Conservation (phyloP, 192 early-diverging fungal genomes). For the Rhizophagus prolifer region DNA sequence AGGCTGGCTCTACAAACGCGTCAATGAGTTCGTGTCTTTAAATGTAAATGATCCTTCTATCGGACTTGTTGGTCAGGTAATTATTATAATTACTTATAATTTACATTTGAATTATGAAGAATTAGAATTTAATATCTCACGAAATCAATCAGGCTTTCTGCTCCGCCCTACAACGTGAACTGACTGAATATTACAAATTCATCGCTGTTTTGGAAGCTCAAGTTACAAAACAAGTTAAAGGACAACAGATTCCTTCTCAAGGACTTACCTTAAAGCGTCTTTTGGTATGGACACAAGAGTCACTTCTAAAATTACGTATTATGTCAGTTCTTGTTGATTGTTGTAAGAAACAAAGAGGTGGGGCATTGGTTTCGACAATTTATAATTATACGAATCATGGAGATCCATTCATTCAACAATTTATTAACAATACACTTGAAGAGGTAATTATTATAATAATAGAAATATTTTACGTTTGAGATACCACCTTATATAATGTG, state of each 20-base stretch:
- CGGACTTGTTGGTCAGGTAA: conserved; percentile 60
- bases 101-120: neutral
- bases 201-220: conserved; percentile 85
- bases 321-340: conserved; percentile 70
- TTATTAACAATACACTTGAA: conserved; percentile 72
- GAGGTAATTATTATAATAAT: conserved; percentile 43
- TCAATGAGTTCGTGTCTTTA: conserved; percentile 56
- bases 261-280: conserved; percentile 82
- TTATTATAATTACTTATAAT: neutral
- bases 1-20: conserved; percentile 72
- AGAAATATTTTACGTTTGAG: conserved; percentile 10
- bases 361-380: conserved; percentile 70
- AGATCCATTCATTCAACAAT: conserved; percentile 82
- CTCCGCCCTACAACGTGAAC: conserved; percentile 75
- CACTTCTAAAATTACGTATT: conserved; percentile 71
- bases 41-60: conserved; percentile 47
- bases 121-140: neutral
- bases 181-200: conserved; percentile 81
- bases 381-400: conserved; percentile 87
- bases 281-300: conserved; percentile 82
- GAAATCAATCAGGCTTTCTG: conserved; percentile 66
- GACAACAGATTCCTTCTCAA: conserved; percentile 43
- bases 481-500: neutral
- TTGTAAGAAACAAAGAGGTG: conserved; percentile 66
- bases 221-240: conserved; percentile 52